phyloP scores from a whole-genome alignment of 2,329 filamentous ascomycete genomes.

The Myriosclerotinia scirpicola region DNA sequence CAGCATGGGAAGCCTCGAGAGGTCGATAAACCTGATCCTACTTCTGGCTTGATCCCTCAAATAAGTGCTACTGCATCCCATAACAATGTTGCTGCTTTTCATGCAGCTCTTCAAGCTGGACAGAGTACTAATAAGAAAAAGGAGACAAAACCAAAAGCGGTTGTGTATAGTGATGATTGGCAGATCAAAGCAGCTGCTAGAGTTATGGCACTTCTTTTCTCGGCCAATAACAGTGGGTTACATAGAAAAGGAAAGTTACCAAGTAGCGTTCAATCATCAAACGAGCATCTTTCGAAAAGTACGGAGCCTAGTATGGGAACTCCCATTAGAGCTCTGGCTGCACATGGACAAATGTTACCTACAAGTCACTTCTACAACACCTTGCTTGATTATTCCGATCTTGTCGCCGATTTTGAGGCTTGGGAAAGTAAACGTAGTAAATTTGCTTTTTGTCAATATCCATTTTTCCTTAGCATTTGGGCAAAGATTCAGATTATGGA shows the following conservation, averaged over 20 bases:
- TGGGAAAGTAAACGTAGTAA: slow-evolving; percentile 76
- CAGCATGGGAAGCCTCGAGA: slow-evolving; percentile 67
- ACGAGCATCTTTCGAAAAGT: slow-evolving; percentile 5
- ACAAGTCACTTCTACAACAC: slow-evolving; percentile 88
- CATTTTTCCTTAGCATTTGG: slow-evolving; percentile 87
- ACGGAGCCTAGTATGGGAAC: slow-evolving; percentile 17
- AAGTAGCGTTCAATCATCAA: slow-evolving; percentile 38
- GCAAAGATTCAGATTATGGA: slow-evolving; percentile 90
- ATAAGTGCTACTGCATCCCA: slow-evolving; percentile 60
- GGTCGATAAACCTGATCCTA: slow-evolving; percentile 56
- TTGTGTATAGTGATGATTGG: slow-evolving; percentile 81
- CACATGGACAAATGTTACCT: slow-evolving; percentile 67
- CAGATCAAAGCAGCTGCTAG: slow-evolving; percentile 79
- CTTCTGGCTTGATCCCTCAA: slow-evolving; percentile 69
- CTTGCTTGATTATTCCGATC: slow-evolving; percentile 80
- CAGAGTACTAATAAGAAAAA: slow-evolving; percentile 63
- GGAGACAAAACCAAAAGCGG: slow-evolving; percentile 55
- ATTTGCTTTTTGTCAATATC: slow-evolving; percentile 90
- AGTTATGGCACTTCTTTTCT: slow-evolving; percentile 77
- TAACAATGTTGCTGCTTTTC: slow-evolving; percentile 47
- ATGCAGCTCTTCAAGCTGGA: slow-evolving; percentile 74
- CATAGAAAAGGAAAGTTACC: slow-evolving; percentile 43
- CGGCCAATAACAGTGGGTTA: slow-evolving; percentile 66
- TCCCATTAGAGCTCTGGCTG: slow-evolving; percentile 40
- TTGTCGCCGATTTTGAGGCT: slow-evolving; percentile 80